Percentiles rank a stretch among this genome's conserved stretches.
Conservation (phyloP, 257 asterid genomes). For the Cynanchum wilfordii region DNA sequence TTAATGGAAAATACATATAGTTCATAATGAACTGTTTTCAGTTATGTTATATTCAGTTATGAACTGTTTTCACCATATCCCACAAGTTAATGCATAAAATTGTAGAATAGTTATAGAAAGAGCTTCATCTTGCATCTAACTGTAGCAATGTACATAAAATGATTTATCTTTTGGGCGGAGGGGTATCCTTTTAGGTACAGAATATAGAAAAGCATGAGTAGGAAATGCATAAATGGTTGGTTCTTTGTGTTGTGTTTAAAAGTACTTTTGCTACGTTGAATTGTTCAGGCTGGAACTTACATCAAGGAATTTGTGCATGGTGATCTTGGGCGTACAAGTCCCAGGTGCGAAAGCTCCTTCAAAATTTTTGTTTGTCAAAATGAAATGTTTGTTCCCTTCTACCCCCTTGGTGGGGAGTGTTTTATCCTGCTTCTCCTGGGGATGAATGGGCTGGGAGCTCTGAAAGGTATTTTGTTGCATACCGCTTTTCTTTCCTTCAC, state of each 20-base stretch:
- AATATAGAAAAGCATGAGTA: background rate
- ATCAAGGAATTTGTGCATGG: constrained; percentile 97
- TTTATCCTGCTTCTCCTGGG: background rate
- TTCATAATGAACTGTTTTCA: background rate
- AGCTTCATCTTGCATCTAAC: background rate
- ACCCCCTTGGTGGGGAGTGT: background rate
- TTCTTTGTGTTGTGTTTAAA: background rate
- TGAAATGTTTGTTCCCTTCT: background rate
- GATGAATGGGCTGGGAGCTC: background rate
- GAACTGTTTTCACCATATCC: background rate
- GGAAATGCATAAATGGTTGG: background rate
- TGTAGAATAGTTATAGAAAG: background rate
- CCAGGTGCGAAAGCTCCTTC: constrained; percentile 49
- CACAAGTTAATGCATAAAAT: background rate
- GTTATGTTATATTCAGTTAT: background rate
- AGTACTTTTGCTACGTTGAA: background rate
- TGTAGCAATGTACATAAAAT: background rate
- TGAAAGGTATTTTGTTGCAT: background rate
- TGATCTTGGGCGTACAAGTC: constrained; percentile 91
- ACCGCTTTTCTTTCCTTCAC: background rate
- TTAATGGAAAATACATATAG: background rate
- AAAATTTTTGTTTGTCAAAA: background rate
- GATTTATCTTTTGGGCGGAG: background rate
- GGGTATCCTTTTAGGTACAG: background rate
- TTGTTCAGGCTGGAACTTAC: constrained; percentile 92